Evolutionary conservation across 1,284 basidiomycete genomes (phyloP).

Genomic region (Cerrena zonata): DNA sequence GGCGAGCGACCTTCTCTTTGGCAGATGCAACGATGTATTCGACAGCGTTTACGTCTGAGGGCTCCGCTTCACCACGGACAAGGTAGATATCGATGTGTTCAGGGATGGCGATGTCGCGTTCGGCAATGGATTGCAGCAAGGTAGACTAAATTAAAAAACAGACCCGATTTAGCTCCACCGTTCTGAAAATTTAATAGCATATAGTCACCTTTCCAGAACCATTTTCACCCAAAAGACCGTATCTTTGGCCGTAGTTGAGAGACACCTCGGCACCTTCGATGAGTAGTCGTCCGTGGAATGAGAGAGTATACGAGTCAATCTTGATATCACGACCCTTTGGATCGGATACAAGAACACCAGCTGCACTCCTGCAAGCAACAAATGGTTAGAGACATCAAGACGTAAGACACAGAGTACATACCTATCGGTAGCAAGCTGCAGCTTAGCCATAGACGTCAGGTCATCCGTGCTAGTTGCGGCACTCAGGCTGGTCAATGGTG

Average conservation of each 20-base stretch:
- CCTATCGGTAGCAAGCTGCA: slow-evolving; percentile 85
- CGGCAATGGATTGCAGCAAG: slow-evolving; percentile 64
- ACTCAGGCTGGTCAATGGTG: slow-evolving; percentile 73
- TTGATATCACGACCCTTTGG: slow-evolving; percentile 92
- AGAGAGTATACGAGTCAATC: slow-evolving; percentile 92
- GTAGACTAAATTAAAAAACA: slow-evolving; percentile 41
- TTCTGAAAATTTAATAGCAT: background rate
- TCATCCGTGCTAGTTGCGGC: slow-evolving; percentile 74
- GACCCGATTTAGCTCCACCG: no score
- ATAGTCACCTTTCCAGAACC: slow-evolving; percentile 88
- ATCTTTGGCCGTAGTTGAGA: slow-evolving; percentile 95
- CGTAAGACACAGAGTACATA: slow-evolving; percentile 28
- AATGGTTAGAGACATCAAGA: slow-evolving; percentile 2
- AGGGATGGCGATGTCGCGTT: slow-evolving; percentile 92
- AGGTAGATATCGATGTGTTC: slow-evolving; percentile 97
- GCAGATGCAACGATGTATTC: slow-evolving; percentile 95
- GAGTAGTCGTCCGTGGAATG: slow-evolving; percentile 93
- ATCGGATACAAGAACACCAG: slow-evolving; percentile 91
- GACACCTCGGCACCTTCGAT: slow-evolving; percentile 82
- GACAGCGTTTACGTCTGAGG: slow-evolving; percentile 90
- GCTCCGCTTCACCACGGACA: slow-evolving; percentile 92
- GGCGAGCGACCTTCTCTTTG: slow-evolving; percentile 88
- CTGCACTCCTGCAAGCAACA: slow-evolving; percentile 62
- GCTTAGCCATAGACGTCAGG: slow-evolving; percentile 77
- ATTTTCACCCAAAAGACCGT: slow-evolving; percentile 94